phyloP scores from a whole-genome alignment of 208 protist species.

The Crithidia brevicula region DNA sequence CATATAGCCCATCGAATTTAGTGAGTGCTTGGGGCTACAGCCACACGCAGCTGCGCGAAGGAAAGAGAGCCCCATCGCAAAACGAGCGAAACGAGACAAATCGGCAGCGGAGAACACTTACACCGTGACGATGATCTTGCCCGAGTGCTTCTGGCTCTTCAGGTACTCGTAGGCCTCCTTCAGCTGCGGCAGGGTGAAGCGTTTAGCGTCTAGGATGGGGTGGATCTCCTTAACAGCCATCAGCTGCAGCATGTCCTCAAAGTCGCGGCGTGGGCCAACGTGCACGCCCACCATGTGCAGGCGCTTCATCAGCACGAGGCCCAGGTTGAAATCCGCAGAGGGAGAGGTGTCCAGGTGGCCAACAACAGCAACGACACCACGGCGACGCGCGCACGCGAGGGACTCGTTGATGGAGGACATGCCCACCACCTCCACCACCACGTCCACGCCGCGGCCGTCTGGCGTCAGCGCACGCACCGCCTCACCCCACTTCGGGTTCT shows the following conservation, averaged over 20 bases:
- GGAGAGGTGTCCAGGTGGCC: slow-evolving; percentile 14
- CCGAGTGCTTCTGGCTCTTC: slow-evolving; percentile 28
- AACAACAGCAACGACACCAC: slow-evolving; percentile 15
- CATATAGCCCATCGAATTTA: too few relatives aligned
- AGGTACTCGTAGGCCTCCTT: slow-evolving; percentile 24
- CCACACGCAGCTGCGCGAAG: too few relatives aligned
- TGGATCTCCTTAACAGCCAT: slow-evolving; percentile 22
- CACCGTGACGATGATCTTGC: slow-evolving; percentile 33
- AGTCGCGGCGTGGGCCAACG: slow-evolving; percentile 31
- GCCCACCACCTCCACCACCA: slow-evolving; percentile 38
- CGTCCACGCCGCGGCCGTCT: slow-evolving; percentile 31
- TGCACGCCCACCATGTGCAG: slow-evolving; percentile 29
- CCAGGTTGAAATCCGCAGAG: slow-evolving; percentile 14
- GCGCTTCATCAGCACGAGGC: slow-evolving; percentile 24
- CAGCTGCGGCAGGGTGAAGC: slow-evolving; percentile 29
- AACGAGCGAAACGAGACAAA: too few relatives aligned
- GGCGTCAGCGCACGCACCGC: slow-evolving; percentile 29
- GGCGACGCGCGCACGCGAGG: slow-evolving; percentile 22
- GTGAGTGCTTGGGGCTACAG: too few relatives aligned
- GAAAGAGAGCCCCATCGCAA: too few relatives aligned
- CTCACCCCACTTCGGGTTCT: slow-evolving; percentile 31
- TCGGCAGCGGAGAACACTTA: too few relatives aligned
- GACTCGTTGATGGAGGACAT: slow-evolving; percentile 33
- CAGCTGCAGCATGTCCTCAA: slow-evolving; percentile 41
- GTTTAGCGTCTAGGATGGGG: slow-evolving; percentile 17